Base-by-base conservation (phyloP, 2,329 filamentous ascomycete species). In the Hypoxylon sp. region DNA sequence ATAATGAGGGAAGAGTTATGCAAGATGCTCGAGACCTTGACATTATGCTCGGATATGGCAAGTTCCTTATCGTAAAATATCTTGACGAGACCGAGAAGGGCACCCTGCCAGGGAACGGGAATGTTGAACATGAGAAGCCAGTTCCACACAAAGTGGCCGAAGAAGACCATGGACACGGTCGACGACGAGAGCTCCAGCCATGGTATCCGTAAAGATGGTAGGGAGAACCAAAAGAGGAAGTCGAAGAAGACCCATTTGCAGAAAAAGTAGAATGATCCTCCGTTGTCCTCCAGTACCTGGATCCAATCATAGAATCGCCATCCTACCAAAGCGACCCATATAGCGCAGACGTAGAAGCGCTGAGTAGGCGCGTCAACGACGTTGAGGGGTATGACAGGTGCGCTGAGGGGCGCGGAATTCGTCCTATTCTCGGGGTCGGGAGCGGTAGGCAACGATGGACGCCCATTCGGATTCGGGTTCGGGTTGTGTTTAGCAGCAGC, bases 1-100 rank as follows among this genome's bases (percentile, higher is more conserved):
- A 97, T 84, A 63, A 99, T 98, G 70, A 98, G 83, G 18, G 93
- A 97, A 26, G 91, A 85, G 73, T 98, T 97, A 73, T 97, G 91
- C 60, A 97, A 80, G 63, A 99, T 93, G 61, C 85, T 88, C 23
- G 89, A 90, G 13, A 93, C 87, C 72, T 96, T 96, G 72, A 99
- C 94, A 70, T 88, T 91, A 65, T 90, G 88, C 74, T 97, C 96
- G n/a, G 91, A 95, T 65, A 99, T 89, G 48, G 94, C 92, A 59
- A 97, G 78, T 76, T 99, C 95, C 69, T 91, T 89, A 73, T 98
- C 93, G 78, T 95, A 98, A 47, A 97, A 83, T 62, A 96, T 80
- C 76, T 92, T 95, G 63, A 87, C 81, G 45, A 96, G 72, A 40
- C 86, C 87, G 42, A 91, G 78, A 35, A 96, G 75, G 83, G 88